phyloP scores from a whole-genome alignment of 495 filamentous ascomycete species.

The Neurospora sp. region DNA sequence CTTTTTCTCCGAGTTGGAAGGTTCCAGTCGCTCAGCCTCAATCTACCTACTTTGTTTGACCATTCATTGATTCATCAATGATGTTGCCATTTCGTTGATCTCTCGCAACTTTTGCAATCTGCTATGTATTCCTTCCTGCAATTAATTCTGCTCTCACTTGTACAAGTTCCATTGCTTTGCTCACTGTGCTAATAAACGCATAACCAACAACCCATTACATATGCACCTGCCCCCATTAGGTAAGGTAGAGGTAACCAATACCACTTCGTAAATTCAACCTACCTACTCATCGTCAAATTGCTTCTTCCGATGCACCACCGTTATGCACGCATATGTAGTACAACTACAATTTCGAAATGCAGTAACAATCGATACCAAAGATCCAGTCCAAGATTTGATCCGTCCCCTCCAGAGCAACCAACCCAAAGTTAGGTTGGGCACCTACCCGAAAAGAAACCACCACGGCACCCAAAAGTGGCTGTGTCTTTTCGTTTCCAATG shows the following conservation, averaged over 20 bases:
- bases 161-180: no score
- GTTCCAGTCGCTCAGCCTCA: not conserved
- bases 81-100: not conserved
- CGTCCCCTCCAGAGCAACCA: not conserved
- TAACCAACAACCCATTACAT: not conserved
- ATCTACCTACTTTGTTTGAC: not conserved
- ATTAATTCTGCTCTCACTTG: no score
- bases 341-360: not conserved
- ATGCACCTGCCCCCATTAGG: not conserved
- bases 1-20: not conserved
- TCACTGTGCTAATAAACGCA: no score
- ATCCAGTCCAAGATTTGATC: no score
- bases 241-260: not conserved
- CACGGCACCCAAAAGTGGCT: no score
- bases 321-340: not conserved
- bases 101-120: not conserved
- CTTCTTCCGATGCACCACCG: not conserved
- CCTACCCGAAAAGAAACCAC: no score
- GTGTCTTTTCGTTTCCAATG: no score
- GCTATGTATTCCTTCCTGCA: not conserved
- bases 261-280: not conserved
- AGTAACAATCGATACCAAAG: not conserved
- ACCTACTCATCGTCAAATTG: not conserved
- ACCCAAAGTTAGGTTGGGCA: not conserved
- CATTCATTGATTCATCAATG: no score